A percentile compares a stretch with the other conserved stretches of the same genome.
Conservation (phyloP, 2,329 filamentous ascomycete species). For the Neocucurbitaria cava region DNA sequence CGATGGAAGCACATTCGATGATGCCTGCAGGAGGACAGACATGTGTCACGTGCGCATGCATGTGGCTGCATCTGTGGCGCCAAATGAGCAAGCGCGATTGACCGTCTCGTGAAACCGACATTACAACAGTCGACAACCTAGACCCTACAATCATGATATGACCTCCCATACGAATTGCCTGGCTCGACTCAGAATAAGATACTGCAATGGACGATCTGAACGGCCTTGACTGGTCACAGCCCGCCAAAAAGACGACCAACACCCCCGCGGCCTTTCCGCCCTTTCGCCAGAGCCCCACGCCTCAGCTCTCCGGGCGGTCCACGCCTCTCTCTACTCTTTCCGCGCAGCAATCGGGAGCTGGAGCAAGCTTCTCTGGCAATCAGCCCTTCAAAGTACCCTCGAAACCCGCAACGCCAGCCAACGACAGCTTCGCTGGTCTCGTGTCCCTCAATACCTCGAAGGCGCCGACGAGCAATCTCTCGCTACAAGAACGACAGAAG, state of each 20-base stretch:
- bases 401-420: conserved; percentile 60
- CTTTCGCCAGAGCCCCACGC: conserved; percentile 47
- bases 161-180: background rate
- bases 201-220: conserved; percentile 57
- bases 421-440: conserved; percentile 80
- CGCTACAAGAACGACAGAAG: conserved; percentile 68
- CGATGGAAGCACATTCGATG: background rate
- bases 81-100: conserved; percentile 12
- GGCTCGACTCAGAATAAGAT: background rate
- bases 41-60: conserved; percentile 9
- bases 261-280: conserved; percentile 42
- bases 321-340: conserved; percentile 48
- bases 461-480: conserved; percentile 72
- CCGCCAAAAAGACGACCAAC: conserved; percentile 35
- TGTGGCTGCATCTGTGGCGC: conserved; percentile 18
- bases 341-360: conserved; percentile 50
- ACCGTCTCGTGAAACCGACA: conserved; percentile 7
- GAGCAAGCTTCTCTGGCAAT: conserved; percentile 38
- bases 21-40: background rate
- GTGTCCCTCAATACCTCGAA: conserved; percentile 66
- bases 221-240: conserved; percentile 56
- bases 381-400: conserved; percentile 55
- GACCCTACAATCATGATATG: conserved; percentile 8
- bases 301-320: conserved; percentile 50
- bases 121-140: background rate